Evolutionary conservation across 2,329 filamentous ascomycete species (phyloP), one percentile per base, ranked within the genome.

Genomic region (Calonectria honghensis): DNA sequence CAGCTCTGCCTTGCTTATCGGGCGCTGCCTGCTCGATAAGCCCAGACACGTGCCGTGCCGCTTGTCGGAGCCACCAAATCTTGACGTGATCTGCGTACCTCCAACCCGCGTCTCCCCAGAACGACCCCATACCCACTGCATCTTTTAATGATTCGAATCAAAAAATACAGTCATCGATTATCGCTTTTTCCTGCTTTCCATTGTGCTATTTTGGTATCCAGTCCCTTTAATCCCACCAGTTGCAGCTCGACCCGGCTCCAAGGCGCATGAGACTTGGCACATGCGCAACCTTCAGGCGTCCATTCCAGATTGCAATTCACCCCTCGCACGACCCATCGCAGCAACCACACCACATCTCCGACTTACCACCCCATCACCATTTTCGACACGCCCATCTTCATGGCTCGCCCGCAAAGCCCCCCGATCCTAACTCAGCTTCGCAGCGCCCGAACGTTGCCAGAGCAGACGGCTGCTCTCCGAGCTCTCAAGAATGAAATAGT

Each of bases 401-500:
- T 93, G 91, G 89, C 90, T 80, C 87, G 88, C 79, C 84, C 88
- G 73, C 87, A 88, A 78, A 87, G 84, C 72, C 87, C 89, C 66
- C 87, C 90, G 68, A 89, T 92, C 78, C 85, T 93, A 66, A 85
- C 88, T 71, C 89, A 92, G 82, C 87, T 94, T 71, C 88, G 88
- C 76, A 89, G 86, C 79, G 89, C 92, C 13, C 88, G 86, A 76
- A 88, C 86, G 45, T 83, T 86, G 61, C 77, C 85, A 29, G 90
- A 93, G 76, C 90, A 91, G 79, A 86, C 91, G 51, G 86, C 88
- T 32, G 91, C 93, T 65, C 89, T 98, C 57, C 92, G 93, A 77
- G 88, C 89, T 52, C 87, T 99, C 37, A 98, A 98, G 87, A 97
- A 98, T 84, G 94, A 97, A 76, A 90, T 98, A 63, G 92, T 98